A percentile compares a stretch with the other conserved stretches of the same genome.
phyloP scores from a whole-genome alignment of 345 rosid genomes.

The Aegle marmelos region DNA sequence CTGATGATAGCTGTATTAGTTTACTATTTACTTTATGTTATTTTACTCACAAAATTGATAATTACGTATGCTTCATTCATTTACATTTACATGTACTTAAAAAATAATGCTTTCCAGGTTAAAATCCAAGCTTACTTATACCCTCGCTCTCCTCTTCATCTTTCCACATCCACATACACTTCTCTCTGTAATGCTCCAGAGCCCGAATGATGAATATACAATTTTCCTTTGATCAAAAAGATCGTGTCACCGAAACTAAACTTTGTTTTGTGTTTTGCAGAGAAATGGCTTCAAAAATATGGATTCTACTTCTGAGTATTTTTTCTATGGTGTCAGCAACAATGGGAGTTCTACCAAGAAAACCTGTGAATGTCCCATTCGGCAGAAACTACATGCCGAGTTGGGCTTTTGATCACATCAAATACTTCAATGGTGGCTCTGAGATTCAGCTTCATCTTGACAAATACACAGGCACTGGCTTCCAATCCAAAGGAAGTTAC shows the following conservation, averaged over 20 bases:
- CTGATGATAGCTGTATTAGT: background rate
- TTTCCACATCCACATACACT: background rate
- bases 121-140: conserved; percentile 8
- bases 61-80: too few species aligned
- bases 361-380: conserved; percentile 61
- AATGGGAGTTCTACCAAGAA: conserved; percentile 54
- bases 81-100: background rate
- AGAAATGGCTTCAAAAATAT: conserved; percentile 29
- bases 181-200: conserved; percentile 6
- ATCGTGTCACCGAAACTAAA: background rate
- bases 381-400: conserved; percentile 77
- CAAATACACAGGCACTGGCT: conserved; percentile 87
- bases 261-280: background rate
- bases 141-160: background rate
- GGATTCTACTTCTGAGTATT: conserved; percentile 29
- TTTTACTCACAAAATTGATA: background rate
- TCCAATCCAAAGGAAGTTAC: conserved; percentile 81
- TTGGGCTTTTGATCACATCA: conserved; percentile 94
- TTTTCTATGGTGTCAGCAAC: conserved; percentile 45
- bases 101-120: background rate
- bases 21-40: background rate
- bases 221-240: background rate
- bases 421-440: conserved; percentile 68
- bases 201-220: background rate
- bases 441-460: conserved; percentile 69